Evolutionary conservation across 495 filamentous ascomycete species (phyloP).

Genomic region (Hyaloscypha finlandica): DNA sequence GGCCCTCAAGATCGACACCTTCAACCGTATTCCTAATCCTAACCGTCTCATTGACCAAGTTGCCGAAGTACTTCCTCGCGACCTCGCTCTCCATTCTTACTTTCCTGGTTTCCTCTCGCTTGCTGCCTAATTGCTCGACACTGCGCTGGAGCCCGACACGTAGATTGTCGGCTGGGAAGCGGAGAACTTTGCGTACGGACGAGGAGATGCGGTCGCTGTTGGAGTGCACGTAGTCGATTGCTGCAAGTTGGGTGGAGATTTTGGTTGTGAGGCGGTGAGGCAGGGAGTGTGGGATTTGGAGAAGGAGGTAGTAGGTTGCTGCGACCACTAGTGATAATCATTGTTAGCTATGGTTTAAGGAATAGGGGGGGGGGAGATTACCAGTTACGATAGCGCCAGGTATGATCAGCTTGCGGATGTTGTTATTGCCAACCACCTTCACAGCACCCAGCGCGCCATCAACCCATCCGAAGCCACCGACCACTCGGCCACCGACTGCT

Average conservation of each 20-base stretch:
- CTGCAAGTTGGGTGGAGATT: slow-evolving; percentile 72
- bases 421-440: slow-evolving; percentile 80
- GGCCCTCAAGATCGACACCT: slow-evolving; percentile 33
- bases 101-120: slow-evolving; percentile 78
- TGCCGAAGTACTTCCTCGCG: slow-evolving; percentile 83
- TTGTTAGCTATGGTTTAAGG: slow-evolving; percentile 40
- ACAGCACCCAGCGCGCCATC: slow-evolving; percentile 81
- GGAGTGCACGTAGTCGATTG: slow-evolving; percentile 87
- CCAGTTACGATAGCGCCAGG: slow-evolving; percentile 77
- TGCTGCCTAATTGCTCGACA: slow-evolving; percentile 75
- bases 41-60: slow-evolving; percentile 74
- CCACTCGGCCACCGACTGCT: slow-evolving; percentile 74
- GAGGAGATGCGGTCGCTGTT: slow-evolving; percentile 81
- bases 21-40: slow-evolving; percentile 74
- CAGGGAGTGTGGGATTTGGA: slow-evolving; percentile 83
- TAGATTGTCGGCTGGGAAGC: slow-evolving; percentile 79
- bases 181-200: slow-evolving; percentile 84
- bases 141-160: slow-evolving; percentile 76
- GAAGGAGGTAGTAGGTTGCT: slow-evolving; percentile 75
- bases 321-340: slow-evolving; percentile 56
- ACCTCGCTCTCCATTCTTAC: slow-evolving; percentile 72
- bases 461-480: slow-evolving; percentile 85
- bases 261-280: slow-evolving; percentile 84
- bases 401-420: slow-evolving; percentile 76
- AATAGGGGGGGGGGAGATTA: slow-evolving; percentile 47